Evolutionary conservation across 306 rosid genomes (phyloP).

Genomic region (Adenanthera pavonina): DNA sequence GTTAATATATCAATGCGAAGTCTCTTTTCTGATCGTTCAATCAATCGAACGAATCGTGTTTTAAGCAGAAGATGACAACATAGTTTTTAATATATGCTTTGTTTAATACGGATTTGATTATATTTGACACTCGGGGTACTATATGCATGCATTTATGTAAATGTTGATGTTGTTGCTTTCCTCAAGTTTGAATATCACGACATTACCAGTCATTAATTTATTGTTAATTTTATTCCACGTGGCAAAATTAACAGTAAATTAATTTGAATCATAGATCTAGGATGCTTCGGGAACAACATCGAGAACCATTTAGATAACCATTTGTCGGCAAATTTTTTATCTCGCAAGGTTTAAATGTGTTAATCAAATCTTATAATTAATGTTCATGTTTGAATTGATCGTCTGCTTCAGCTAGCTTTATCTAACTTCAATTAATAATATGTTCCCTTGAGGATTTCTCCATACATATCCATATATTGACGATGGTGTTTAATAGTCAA

Average conservation of each 20-base stretch:
- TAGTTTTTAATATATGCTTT: too few species aligned
- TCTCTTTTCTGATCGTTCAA: too few species aligned
- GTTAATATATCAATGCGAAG: too few species aligned
- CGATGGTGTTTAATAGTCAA: background rate
- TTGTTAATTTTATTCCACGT: too few species aligned
- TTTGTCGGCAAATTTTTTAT: background rate
- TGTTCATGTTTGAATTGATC: background rate
- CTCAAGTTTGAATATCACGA: background rate
- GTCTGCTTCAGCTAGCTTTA: background rate
- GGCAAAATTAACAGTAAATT: too few species aligned
- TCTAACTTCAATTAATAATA: background rate
- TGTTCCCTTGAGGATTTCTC: constrained; percentile 2
- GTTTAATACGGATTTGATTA: background rate
- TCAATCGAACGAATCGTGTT: too few species aligned
- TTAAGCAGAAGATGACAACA: too few species aligned
- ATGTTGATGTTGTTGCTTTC: background rate
- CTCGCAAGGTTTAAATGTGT: background rate
- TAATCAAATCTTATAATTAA: background rate
- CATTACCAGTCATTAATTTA: too few species aligned
- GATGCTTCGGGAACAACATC: background rate
- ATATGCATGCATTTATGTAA: too few species aligned
- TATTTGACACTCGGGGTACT: too few species aligned
- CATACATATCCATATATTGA: background rate
- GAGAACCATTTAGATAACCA: background rate
- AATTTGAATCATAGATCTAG: too few species aligned